Conservation (phyloP, 2,329 filamentous ascomycete genomes). For the Aspergillus clavatus region DNA sequence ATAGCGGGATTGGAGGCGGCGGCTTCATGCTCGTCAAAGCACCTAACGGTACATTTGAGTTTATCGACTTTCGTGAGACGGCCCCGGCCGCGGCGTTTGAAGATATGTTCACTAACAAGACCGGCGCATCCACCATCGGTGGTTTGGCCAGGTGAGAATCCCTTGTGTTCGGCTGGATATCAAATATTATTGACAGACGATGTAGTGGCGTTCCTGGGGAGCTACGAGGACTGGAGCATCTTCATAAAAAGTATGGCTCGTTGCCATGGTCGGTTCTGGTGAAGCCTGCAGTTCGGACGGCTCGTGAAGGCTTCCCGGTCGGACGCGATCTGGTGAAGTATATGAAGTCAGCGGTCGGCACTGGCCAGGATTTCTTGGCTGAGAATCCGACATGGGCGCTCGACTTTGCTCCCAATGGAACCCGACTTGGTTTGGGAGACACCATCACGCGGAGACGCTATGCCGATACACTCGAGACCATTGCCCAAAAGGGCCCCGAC, state of each 20-base stretch:
- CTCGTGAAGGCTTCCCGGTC: constrained; percentile 68
- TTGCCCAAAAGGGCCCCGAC: constrained; percentile 67
- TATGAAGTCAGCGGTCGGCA: constrained; percentile 54
- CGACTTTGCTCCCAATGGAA: constrained; percentile 84
- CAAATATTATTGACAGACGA: constrained; percentile 1
- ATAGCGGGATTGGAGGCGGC: constrained; percentile 78
- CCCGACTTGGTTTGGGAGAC: constrained; percentile 65
- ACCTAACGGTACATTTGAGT: constrained; percentile 70
- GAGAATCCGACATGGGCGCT: constrained; percentile 74
- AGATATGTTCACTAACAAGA: constrained; percentile 78
- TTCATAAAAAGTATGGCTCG: constrained; percentile 59
- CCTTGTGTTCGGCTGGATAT: not conserved
- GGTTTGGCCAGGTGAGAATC: constrained; percentile 58
- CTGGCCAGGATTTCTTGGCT: constrained; percentile 61
- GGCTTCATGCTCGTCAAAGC: constrained; percentile 81
- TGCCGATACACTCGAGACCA: constrained; percentile 70
- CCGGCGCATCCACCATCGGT: constrained; percentile 61
- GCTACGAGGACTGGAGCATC: constrained; percentile 70
- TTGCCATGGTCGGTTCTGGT: constrained; percentile 69
- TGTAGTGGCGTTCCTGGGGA: constrained; percentile 53
- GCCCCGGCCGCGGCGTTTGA: constrained; percentile 76
- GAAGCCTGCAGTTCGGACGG: constrained; percentile 67
- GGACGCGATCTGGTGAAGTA: constrained; percentile 70
- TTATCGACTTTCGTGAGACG: constrained; percentile 84
- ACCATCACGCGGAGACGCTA: constrained; percentile 76